Conservation (phyloP, 2,329 filamentous ascomycete genomes). For the Penicillium palitans region DNA sequence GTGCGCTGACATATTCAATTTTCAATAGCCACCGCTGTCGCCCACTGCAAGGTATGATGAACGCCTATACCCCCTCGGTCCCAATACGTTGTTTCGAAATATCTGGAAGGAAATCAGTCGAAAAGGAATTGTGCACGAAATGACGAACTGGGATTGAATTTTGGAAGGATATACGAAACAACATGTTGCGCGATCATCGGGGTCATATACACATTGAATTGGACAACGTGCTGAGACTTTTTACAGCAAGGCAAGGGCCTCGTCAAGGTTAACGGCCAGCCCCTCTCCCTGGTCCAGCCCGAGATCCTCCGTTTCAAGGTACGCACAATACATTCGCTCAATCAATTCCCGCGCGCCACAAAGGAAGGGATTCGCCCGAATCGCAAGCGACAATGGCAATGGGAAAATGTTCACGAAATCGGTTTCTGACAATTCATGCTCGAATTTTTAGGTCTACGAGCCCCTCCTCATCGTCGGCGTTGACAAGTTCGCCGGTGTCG, state of each 20-base stretch:
- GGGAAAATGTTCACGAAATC: not conserved
- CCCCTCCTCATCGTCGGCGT: constrained; percentile 94
- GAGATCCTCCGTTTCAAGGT: constrained; percentile 98
- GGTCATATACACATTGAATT: constrained; percentile 7
- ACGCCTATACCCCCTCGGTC: constrained; percentile 17
- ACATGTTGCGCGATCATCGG: constrained; percentile 20
- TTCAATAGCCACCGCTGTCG: constrained; percentile 72
- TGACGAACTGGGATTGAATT: constrained; percentile 10
- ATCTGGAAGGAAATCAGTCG: constrained; percentile 14
- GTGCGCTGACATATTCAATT: constrained; percentile 34
- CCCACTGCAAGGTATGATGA: constrained; percentile 79
- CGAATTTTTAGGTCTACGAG: constrained; percentile 77
- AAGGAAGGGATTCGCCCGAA: constrained; percentile 1
- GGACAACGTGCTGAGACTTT: constrained; percentile 32
- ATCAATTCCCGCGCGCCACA: constrained; percentile 12
- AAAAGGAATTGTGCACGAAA: constrained; percentile 12
- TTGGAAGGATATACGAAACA: constrained; percentile 11
- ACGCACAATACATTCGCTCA: constrained; percentile 34
- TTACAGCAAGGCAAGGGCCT: constrained; percentile 76
- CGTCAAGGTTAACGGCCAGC: constrained; percentile 98
- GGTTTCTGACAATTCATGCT: constrained; percentile 13
- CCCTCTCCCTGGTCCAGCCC: constrained; percentile 89
- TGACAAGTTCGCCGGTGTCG: constrained; percentile 95
- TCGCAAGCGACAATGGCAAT: constrained; percentile 11
- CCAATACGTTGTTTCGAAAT: constrained; percentile 20